Percentiles rank a stretch among this genome's conserved stretches.
phyloP scores from a whole-genome alignment of 805 yeast species.

The Monosporozyma aerobia region DNA sequence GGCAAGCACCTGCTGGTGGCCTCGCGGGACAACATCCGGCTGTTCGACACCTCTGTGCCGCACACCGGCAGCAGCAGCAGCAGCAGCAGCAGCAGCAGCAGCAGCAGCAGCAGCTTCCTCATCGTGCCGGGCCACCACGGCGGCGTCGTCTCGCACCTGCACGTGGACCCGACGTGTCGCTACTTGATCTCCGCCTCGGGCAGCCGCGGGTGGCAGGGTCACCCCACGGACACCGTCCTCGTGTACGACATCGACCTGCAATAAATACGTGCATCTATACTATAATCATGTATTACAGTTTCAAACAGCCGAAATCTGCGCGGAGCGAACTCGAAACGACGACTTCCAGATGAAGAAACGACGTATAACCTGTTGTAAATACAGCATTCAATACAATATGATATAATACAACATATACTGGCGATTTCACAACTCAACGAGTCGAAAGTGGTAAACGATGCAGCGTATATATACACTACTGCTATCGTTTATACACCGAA shows the following conservation, averaged over 20 bases:
- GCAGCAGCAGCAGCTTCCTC: slow-evolving; percentile 52
- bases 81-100: slow-evolving; percentile 34
- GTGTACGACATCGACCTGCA: slow-evolving; percentile 64
- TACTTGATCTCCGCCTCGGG: slow-evolving; percentile 90
- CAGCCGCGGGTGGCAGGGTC: slow-evolving; percentile 90
- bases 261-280: no score
- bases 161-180: slow-evolving; percentile 79
- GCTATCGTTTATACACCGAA: no score
- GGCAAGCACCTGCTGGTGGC: slow-evolving; percentile 75
- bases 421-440: no score
- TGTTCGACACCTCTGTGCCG: slow-evolving; percentile 53
- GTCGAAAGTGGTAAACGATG: no score
- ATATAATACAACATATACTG: no score
- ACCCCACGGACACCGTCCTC: slow-evolving; percentile 68
- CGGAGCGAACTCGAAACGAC: no score
- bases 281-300: no score
- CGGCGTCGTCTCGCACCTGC: slow-evolving; percentile 67
- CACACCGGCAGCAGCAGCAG: slow-evolving; percentile 31
- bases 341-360: no score
- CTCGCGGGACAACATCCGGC: slow-evolving; percentile 78
- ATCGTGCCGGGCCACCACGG: slow-evolving; percentile 97
- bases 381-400: no score
- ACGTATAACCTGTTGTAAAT: no score
- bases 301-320: no score
- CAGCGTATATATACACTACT: no score